Percentiles rank a stretch among this genome's conserved stretches.
phyloP scores from a whole-genome alignment of 2,329 filamentous ascomycete species.

The Fusarium nisikadoi region DNA sequence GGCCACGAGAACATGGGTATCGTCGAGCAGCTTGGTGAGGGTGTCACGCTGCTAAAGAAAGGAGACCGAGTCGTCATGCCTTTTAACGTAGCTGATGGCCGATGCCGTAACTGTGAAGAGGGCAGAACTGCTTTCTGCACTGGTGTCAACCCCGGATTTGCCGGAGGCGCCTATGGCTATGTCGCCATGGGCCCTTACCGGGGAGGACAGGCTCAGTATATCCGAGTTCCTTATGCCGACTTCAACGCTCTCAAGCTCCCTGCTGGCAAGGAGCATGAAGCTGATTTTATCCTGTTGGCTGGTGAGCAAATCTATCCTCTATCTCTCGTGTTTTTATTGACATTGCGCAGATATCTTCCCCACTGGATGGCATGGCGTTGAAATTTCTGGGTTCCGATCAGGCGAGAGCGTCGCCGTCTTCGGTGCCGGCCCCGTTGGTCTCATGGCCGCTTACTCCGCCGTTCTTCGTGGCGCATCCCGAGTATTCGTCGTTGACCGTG shows the following conservation, averaged over 20 bases:
- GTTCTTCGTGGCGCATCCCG: conserved; percentile 68
- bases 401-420: conserved; percentile 74
- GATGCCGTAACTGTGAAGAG: conserved; percentile 72
- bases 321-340: conserved; percentile 50
- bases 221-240: conserved; percentile 73
- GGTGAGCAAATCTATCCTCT: conserved; percentile 34
- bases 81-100: conserved; percentile 72
- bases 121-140: conserved; percentile 74
- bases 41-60: conserved; percentile 69
- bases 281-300: conserved; percentile 65
- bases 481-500: conserved; percentile 72
- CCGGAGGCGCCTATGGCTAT: conserved; percentile 58
- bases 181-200: conserved; percentile 68
- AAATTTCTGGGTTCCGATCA: conserved; percentile 66
- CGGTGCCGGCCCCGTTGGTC: conserved; percentile 71
- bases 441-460: conserved; percentile 74
- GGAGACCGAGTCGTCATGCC: conserved; percentile 73
- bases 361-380: conserved; percentile 65
- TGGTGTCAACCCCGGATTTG: conserved; percentile 57
- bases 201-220: conserved; percentile 69
- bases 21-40: conserved; percentile 64
- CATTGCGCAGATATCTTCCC: conserved; percentile 47
- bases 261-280: conserved; percentile 68
- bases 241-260: conserved; percentile 73
- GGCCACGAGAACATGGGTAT: conserved; percentile 71